Evolutionary conservation across 148 eudicot genomes (phyloP), one percentile per base, ranked within the genome.

Genomic region (Polygonum aviculare): DNA sequence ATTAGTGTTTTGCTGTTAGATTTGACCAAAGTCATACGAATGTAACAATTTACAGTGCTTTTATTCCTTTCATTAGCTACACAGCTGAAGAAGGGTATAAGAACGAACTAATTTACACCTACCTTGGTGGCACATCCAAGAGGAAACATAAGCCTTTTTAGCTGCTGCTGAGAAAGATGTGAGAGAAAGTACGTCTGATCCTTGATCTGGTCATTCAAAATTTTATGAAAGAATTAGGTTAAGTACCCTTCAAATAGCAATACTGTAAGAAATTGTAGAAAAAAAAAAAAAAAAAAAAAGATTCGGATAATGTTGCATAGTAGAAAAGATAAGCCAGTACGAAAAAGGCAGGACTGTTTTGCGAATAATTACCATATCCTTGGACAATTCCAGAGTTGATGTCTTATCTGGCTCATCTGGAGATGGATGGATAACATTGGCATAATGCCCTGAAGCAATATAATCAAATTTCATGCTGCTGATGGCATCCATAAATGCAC

Each of bases 171-270:
- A 67, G 94, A 92, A 65, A 95, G 97, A 85, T 92, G 93, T 15
- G 99, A 95, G 63, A 95, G 91, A 72, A 95, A 95, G 81, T 95
- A 95, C 6, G 99, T 95, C 83, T 95, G 99, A 85, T 95, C 99
- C 89, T 95, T 95, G 52, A 95, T 90, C 99, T 95, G 92, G 77
- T 75, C 19, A 63, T 71, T 2, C 35, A 48, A 48, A 36, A 67
- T 14, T 67, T 67, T 15, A 35, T 15, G 71, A 16, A 12, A 65
- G 44, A 36, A 36, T 35, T 65, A 36, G 4, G 44, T 12, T 8
- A 11, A 60, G 38, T 26, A 60, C 36, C 8, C 12, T 65, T 12
- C 14, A 5, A 65, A 35, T 16, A 26, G 39, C 40, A 63, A 63
- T 6, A 31, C 40, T 33, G 12, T 57, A 63, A 21, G 15, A 33